Conservation (phyloP, 108 stramenopile genomes). For the Fistulifera solaris region DNA sequence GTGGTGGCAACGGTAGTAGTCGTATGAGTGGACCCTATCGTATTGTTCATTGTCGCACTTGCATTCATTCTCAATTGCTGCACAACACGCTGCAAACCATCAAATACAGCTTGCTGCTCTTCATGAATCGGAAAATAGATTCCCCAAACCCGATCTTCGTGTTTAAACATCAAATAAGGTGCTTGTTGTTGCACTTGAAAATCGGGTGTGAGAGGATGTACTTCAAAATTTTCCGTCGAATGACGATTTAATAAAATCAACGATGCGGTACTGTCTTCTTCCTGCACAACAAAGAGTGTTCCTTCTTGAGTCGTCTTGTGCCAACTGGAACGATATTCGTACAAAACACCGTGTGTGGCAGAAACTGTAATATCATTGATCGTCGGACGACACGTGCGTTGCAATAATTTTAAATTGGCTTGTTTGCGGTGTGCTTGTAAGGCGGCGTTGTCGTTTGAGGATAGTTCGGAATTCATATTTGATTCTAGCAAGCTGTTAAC, state of each 20-base stretch:
- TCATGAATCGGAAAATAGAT: slow-evolving; percentile 69
- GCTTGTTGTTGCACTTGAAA: slow-evolving; percentile 62
- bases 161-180: slow-evolving; percentile 63
- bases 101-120: slow-evolving; percentile 42
- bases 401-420: slow-evolving; percentile 70
- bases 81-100: slow-evolving; percentile 33
- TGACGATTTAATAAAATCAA: slow-evolving; percentile 58
- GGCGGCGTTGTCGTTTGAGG: background rate
- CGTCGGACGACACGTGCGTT: slow-evolving; percentile 36
- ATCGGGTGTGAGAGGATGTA: slow-evolving; percentile 25
- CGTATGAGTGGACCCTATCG: too few species aligned
- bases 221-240: slow-evolving; percentile 55
- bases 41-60: background rate
- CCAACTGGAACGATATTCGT: slow-evolving; percentile 58
- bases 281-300: slow-evolving; percentile 43
- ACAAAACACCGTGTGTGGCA: slow-evolving; percentile 72
- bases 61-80: slow-evolving; percentile 15
- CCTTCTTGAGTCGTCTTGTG: slow-evolving; percentile 63
- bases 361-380: slow-evolving; percentile 54
- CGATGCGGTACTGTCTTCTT: slow-evolving; percentile 33
- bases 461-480: too few species aligned
- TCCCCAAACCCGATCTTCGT: slow-evolving; percentile 43
- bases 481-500: too few species aligned
- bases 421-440: slow-evolving; percentile 47
- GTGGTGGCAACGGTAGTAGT: background rate